Evolutionary conservation across 768 basidiomycete species (phyloP).

Genomic region (Serendipita vermifera): DNA sequence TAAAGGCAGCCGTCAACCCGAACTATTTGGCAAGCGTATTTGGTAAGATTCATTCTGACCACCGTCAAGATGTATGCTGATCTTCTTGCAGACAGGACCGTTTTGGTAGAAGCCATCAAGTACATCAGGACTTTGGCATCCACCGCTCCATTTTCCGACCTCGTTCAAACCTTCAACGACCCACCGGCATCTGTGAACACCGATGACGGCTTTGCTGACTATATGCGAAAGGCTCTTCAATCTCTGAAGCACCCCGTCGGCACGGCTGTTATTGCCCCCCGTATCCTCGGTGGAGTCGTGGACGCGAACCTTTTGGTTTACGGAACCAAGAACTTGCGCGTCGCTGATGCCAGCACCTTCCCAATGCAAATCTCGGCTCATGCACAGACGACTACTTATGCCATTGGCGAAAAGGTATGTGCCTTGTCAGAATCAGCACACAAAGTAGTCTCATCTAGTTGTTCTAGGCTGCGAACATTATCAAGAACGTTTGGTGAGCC

Average conservation of each 20-base stretch:
- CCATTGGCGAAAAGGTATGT: slow-evolving; percentile 9
- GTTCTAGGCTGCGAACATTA: not conserved
- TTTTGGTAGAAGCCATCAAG: slow-evolving; percentile 17
- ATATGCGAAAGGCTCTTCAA: slow-evolving; percentile 1
- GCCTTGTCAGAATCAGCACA: too few relatives aligned
- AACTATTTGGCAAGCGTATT: slow-evolving; percentile 26
- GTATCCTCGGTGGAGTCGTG: slow-evolving; percentile 31
- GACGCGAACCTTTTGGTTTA: slow-evolving; percentile 32
- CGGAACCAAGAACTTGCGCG: slow-evolving; percentile 31
- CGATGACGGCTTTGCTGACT: slow-evolving; percentile 20
- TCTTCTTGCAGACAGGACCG: slow-evolving; percentile 19
- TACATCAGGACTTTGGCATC: slow-evolving; percentile 24
- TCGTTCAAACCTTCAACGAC: slow-evolving; percentile 25
- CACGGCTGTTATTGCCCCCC: slow-evolving; percentile 32
- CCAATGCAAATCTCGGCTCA: slow-evolving; percentile 18
- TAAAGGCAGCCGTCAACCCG: slow-evolving; percentile 30
- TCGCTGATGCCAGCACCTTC: slow-evolving; percentile 24
- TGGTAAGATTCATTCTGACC: slow-evolving; percentile 14
- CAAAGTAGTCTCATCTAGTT: too few relatives aligned
- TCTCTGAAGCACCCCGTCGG: slow-evolving; percentile 27
- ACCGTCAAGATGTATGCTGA: not conserved
- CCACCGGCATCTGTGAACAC: slow-evolving; percentile 18
- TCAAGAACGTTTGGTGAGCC: not conserved
- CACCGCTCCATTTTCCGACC: slow-evolving; percentile 23
- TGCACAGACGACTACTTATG: slow-evolving; percentile 9